A percentile compares a stretch with the other conserved stretches of the same genome.
Conservation (phyloP, 345 rosid genomes). For the Corchorus olitorius region DNA sequence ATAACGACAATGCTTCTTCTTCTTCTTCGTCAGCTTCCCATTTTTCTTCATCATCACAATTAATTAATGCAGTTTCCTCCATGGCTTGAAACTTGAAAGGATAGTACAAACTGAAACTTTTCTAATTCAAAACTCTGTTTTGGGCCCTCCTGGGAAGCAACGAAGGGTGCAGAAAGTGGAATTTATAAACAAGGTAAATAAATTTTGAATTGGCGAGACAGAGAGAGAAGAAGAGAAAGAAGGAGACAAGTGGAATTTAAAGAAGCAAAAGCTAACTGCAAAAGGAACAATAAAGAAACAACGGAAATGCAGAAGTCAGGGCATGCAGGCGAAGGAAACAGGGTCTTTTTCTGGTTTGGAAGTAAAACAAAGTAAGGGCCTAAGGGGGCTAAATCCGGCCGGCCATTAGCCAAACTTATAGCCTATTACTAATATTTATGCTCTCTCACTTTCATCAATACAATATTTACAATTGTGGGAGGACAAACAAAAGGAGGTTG, state of each 20-base stretch:
- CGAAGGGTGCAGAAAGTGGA: constrained; percentile 8
- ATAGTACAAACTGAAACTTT: not conserved
- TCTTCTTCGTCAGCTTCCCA: constrained; percentile 41
- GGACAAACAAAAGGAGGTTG: not conserved
- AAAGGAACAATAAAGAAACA: constrained; percentile 19
- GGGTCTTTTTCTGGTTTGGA: constrained; percentile 10
- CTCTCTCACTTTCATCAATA: constrained; percentile 12
- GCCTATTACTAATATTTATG: not conserved
- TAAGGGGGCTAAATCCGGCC: constrained; percentile 21
- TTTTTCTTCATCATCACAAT: constrained; percentile 18
- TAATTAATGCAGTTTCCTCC: constrained; percentile 27
- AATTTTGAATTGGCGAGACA: constrained; percentile 27
- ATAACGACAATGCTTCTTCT: constrained; percentile 70
- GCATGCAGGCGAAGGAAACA: constrained; percentile 31
- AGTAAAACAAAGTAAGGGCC: not conserved
- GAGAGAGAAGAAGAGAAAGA: constrained; percentile 10
- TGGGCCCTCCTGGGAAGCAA: constrained; percentile 17
- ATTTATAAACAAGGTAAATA: constrained; percentile 7
- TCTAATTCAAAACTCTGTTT: not conserved
- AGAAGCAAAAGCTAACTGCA: constrained; percentile 22
- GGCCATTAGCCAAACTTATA: constrained; percentile 23
- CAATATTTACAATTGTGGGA: not conserved
- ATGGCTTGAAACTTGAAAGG: constrained; percentile 15
- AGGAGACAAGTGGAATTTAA: constrained; percentile 36
- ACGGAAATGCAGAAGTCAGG: constrained; percentile 20